These are phyloP conservation scores for Fusarium begoniae DNA, from an alignment of 2,329 filamentous ascomycete species.

Conservation along the genomic window DNA sequence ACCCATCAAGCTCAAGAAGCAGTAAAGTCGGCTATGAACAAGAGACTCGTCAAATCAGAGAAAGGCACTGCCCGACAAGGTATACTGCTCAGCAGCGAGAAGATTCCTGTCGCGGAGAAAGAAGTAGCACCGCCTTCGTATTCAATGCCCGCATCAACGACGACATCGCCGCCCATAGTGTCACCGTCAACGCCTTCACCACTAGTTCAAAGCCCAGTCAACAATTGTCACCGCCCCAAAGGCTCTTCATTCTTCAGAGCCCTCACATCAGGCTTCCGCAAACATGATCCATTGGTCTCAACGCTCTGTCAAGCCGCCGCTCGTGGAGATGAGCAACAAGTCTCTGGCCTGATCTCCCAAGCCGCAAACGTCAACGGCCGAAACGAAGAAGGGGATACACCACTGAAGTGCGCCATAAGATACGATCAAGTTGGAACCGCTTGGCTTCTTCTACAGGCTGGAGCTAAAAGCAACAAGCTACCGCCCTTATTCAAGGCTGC, in stretches of 20 bases:
- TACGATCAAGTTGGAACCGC: neutral
- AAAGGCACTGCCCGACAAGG: neutral
- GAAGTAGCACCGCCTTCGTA: neutral
- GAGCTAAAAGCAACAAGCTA: neutral
- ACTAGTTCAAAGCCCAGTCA: neutral
- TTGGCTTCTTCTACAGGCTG: neutral
- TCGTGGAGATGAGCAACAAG: neutral
- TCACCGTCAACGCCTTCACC: neutral
- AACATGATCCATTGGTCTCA: neutral
- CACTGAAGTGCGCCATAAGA: neutral
- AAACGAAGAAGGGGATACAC: constrained; percentile 4
- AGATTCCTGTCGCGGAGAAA: neutral
- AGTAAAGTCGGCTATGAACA: neutral
- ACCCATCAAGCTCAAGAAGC: neutral
- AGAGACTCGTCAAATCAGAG: neutral
- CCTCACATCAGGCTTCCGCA: neutral
- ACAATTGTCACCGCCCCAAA: neutral
- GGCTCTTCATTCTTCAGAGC: neutral
- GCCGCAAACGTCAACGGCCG: neutral
- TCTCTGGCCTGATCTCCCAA: neutral
- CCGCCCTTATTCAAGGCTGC: neutral
- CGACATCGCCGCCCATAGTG: accelerated
- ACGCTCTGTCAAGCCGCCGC: neutral
- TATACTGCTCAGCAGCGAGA: too few species aligned
- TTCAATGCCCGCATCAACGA: neutral